phyloP scores from a whole-genome alignment of 108 stramenopile genomes.

The Cyclostephanos tholiformis region DNA sequence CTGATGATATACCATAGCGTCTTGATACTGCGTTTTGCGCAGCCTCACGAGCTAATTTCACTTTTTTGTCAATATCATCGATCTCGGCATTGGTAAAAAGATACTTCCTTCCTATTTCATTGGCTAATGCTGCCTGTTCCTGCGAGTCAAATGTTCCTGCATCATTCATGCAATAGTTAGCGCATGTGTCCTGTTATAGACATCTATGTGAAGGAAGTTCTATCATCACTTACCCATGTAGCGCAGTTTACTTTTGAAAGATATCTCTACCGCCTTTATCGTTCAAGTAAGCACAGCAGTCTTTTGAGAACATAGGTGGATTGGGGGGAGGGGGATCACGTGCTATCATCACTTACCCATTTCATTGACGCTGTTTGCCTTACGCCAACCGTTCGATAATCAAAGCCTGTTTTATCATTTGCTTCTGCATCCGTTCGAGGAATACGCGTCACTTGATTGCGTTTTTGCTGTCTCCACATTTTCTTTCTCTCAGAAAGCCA shows the following conservation, averaged over 20 bases:
- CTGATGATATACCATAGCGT: background rate
- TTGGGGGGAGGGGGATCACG: background rate
- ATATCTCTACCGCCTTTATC: background rate
- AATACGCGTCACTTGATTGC: background rate
- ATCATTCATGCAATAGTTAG: background rate
- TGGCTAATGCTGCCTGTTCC: conserved; percentile 3
- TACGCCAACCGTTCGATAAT: background rate
- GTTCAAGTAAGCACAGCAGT: background rate
- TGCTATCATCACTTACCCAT: background rate
- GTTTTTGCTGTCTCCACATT: background rate
- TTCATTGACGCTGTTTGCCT: background rate
- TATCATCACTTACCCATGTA: background rate
- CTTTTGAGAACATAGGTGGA: background rate
- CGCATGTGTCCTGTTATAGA: background rate
- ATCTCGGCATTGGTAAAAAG: background rate
- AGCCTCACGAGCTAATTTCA: conserved; percentile 3
- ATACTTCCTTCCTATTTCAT: background rate
- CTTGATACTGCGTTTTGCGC: background rate
- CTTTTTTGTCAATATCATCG: background rate
- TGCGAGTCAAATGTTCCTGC: conserved; percentile 1
- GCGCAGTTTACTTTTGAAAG: background rate
- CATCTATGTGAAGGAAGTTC: too few relatives aligned
- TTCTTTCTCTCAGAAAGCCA: conserved; percentile 3
- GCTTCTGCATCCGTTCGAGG: background rate
- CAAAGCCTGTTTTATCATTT: background rate